These are phyloP conservation scores for Metschnikowia vanudenii DNA, from an alignment of 805 yeast species.

Conservation along the genomic window DNA sequence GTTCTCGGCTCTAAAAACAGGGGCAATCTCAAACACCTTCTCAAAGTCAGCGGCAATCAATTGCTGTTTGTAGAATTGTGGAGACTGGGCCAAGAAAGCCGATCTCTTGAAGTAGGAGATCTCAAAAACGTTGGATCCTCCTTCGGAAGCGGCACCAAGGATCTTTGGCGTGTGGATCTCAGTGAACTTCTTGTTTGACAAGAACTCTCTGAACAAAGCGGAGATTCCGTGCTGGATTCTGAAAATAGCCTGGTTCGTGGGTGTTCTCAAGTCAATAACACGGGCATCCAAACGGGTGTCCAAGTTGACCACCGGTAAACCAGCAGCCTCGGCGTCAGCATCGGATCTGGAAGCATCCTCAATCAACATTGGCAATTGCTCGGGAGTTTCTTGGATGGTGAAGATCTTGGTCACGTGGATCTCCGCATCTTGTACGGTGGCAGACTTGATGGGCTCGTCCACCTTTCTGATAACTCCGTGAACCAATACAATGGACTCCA, in stretches of 20 bases:
- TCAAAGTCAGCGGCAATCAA: constrained; percentile 97
- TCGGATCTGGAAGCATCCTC: constrained; percentile 97
- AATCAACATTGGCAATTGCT: constrained; percentile 86
- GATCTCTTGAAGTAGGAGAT: constrained; percentile 88
- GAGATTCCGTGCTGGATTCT: constrained; percentile 89
- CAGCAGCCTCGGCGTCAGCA: constrained; percentile 87
- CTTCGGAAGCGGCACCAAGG: constrained; percentile 94
- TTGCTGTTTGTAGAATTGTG: constrained; percentile 97
- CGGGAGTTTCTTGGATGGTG: constrained; percentile 84
- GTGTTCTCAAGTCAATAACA: constrained; percentile 94
- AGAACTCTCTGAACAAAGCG: constrained; percentile 83
- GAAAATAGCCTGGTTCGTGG: constrained; percentile 96
- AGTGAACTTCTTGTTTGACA: constrained; percentile 62
- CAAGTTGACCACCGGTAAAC: constrained; percentile 89
- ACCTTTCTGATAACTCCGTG: constrained; percentile 82
- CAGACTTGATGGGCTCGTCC: constrained; percentile 82
- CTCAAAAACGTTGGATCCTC: constrained; percentile 96
- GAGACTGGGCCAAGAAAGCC: constrained; percentile 96
- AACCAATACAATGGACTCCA: constrained; percentile 90
- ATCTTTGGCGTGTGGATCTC: constrained; percentile 97
- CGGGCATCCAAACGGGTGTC: constrained; percentile 95
- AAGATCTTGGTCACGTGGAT: constrained; percentile 70
- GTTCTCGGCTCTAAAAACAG: constrained; percentile 98
- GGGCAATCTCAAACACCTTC: constrained; percentile 92
- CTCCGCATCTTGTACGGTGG: constrained; percentile 90